Percentiles rank a stretch among this genome's conserved stretches.
phyloP scores from a whole-genome alignment of 2,329 filamentous ascomycete genomes.

The Dactylellina haptotyla region DNA sequence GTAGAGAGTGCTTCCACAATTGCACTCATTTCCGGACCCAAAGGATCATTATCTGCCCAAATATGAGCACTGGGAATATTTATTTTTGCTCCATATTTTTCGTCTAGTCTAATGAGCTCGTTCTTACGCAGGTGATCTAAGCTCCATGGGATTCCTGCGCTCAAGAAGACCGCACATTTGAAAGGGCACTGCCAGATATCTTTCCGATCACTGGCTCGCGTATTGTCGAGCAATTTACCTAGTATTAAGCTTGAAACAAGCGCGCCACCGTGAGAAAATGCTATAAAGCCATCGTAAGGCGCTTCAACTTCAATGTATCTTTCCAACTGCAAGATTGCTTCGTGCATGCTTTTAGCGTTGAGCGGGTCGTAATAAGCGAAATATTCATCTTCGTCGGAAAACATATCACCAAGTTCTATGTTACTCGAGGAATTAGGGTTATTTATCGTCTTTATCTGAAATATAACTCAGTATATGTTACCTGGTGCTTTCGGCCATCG shows the following conservation, averaged over 20 bases:
- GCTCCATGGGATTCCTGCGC: not conserved
- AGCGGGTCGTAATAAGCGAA: slow-evolving; percentile 35
- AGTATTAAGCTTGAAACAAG: not conserved
- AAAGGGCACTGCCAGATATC: not conserved
- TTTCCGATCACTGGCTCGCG: not conserved
- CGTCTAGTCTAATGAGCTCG: too few species aligned
- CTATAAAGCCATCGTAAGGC: slow-evolving; percentile 21
- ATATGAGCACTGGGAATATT: too few species aligned
- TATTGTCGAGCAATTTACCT: not conserved
- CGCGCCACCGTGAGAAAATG: slow-evolving; percentile 23
- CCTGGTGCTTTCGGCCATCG: slow-evolving; percentile 32
- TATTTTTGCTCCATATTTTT: too few species aligned
- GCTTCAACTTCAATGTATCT: slow-evolving; percentile 25
- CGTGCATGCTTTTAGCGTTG: not conserved
- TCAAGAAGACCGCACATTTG: slow-evolving; percentile 15
- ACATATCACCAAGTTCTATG: slow-evolving; percentile 25
- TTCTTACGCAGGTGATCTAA: not conserved
- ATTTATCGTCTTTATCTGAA: too few species aligned
- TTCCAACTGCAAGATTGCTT: slow-evolving; percentile 11
- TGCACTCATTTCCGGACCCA: too few species aligned
- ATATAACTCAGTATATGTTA: not conserved
- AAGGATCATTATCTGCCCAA: too few species aligned
- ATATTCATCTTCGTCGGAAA: slow-evolving; percentile 31
- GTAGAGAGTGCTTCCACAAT: too few species aligned
- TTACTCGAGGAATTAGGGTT: too few species aligned